These are phyloP conservation scores for Raddia distichophylla DNA, from an alignment of 176 grass and related monocot genomes.

Conservation along the genomic window DNA sequence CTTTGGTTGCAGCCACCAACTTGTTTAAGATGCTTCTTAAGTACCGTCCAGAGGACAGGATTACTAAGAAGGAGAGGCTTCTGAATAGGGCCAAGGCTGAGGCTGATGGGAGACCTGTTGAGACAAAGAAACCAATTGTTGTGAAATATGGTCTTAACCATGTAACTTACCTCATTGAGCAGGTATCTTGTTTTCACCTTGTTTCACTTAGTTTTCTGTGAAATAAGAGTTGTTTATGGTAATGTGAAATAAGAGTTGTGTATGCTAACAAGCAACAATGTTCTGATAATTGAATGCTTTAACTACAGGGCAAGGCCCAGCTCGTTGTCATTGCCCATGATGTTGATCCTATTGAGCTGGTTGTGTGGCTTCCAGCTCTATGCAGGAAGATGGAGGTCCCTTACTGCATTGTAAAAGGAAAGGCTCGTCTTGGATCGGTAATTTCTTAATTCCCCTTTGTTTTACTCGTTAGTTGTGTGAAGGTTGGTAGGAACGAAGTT, in stretches of 20 bases:
- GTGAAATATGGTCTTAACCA: conserved; percentile 86
- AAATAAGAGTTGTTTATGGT: neutral
- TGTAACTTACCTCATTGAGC: conserved; percentile 79
- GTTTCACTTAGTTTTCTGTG: neutral
- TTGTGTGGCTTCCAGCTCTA: conserved; percentile 77
- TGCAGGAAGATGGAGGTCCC: conserved; percentile 85
- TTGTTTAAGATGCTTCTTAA: conserved; percentile 79
- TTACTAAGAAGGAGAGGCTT: conserved; percentile 70
- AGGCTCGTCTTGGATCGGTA: conserved; percentile 52
- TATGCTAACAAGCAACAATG: neutral
- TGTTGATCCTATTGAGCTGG: conserved; percentile 76
- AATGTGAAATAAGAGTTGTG: neutral
- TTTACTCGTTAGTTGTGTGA: neutral
- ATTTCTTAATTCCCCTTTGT: neutral
- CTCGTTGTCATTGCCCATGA: conserved; percentile 73
- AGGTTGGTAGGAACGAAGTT: neutral
- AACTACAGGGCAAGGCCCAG: conserved; percentile 64
- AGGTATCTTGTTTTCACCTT: conserved; percentile 37
- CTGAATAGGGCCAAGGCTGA: conserved; percentile 75
- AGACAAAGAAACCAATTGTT: conserved; percentile 74
- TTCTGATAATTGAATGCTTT: neutral
- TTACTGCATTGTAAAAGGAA: conserved; percentile 79
- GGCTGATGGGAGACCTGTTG: conserved; percentile 60
- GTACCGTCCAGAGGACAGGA: conserved; percentile 71
- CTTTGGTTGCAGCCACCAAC: conserved; percentile 48